Evolutionary conservation across 768 basidiomycete genomes (phyloP), one percentile per base, ranked within the genome.

Genomic region (Mycena latifolia): DNA sequence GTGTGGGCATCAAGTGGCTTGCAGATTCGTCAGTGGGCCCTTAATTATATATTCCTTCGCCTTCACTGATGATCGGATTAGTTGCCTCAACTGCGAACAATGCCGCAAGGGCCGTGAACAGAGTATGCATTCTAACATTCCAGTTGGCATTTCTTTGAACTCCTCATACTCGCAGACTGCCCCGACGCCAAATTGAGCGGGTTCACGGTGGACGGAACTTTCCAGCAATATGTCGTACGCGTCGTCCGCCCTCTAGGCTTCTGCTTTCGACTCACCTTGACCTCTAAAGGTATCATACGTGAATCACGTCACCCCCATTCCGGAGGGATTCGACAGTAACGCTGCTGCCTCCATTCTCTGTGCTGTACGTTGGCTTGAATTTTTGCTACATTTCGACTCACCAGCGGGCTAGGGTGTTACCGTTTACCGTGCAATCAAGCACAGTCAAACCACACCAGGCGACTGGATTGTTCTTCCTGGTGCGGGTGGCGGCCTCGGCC

Each of bases 1-100:
- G 91, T 15, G 93, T 95, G 47, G 94, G 94, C 6, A 87, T 95
- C 79, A 95, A 95, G 75, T 92, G 90, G 90, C 79, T 92, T 17
- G 91, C 91, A 1, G 83, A 90, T 73, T 89, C 86, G 63, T 82
- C 43, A 37, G 76, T 75, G 24, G 20, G n/a, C 28, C 24, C 9
- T 8, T n/a, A n/a, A n/a, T 22, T 55, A 14, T 56, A 35, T 14
- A 35, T 35, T 35, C 45, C 22, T 22, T 27, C 46, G 5, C 24
- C 24, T n/a, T 2, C 41, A 0, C 50, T 55, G 28, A 48, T 47
- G 10, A 17, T 50, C 20, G 10, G 11, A 29, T 20, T 45, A 79
- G 78, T 12, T 94, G 94, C 73, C 80, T 90, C 15, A 80, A 89
- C 64, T 96, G 93, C 76, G 91, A 92, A 75, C 84, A 84, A 57